These are phyloP conservation scores for Fraxinus anomala DNA, from an alignment of 257 asterid species.

Conservation along the genomic window DNA sequence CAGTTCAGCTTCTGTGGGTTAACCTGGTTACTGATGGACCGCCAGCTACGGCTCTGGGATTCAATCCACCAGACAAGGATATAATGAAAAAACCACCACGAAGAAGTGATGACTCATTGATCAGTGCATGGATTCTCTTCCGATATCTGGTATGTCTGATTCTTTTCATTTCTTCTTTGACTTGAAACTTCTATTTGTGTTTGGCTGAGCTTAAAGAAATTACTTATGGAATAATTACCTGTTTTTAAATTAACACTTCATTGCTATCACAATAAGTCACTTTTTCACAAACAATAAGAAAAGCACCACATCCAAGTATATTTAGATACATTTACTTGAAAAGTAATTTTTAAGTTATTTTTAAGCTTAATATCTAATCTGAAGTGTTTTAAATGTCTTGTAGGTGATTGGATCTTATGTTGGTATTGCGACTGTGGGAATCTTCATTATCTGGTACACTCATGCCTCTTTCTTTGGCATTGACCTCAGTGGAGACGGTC, in stretches of 20 bases:
- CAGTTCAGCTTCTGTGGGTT: conserved; percentile 99
- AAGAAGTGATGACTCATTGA: conserved; percentile 89
- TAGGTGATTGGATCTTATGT: conserved; percentile 92
- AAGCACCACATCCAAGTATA: no score
- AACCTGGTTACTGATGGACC: conserved; percentile 98
- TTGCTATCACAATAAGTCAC: no score
- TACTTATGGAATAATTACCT: no score
- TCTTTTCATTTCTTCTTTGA: not conserved
- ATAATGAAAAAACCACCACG: conserved; percentile 91
- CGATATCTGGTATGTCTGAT: conserved; percentile 70
- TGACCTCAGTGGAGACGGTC: conserved; percentile 84
- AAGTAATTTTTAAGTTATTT: no score
- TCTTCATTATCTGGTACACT: conserved; percentile 90
- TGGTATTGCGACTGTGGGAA: conserved; percentile 91
- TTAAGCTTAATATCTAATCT: not conserved
- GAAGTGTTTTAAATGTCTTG: conserved; percentile 9
- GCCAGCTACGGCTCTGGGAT: conserved; percentile 99
- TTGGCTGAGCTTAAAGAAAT: not conserved
- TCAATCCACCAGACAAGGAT: conserved; percentile 98
- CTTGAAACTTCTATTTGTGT: not conserved
- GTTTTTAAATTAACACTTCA: not conserved
- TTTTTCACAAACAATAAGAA: no score
- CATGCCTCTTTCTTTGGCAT: conserved; percentile 88
- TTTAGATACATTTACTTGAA: no score
- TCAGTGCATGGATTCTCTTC: conserved; percentile 91